These are phyloP conservation scores for Penicillium brevicompactum DNA, from an alignment of 2,329 filamentous ascomycete genomes.

Conservation along the genomic window DNA sequence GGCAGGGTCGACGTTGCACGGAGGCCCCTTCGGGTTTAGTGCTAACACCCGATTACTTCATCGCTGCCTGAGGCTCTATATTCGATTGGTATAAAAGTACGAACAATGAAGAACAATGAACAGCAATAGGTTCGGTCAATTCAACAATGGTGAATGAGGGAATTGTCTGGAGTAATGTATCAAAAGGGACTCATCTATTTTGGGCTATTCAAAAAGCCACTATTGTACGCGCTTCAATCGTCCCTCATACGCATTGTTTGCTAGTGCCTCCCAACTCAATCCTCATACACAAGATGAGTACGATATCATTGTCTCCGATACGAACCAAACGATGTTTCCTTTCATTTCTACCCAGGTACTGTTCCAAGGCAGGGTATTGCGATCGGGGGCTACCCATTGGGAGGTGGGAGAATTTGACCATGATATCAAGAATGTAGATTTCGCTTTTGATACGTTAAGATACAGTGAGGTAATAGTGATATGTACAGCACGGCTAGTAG, in stretches of 20 bases:
- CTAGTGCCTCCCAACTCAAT: too few relatives aligned
- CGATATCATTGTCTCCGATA: too few relatives aligned
- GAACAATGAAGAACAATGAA: neutral
- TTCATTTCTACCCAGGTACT: too few relatives aligned
- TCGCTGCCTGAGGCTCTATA: conserved; percentile 8
- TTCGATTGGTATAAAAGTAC: neutral
- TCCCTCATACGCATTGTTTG: too few relatives aligned
- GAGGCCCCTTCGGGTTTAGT: conserved; percentile 20
- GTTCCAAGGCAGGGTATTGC: too few relatives aligned
- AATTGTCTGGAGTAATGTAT: too few relatives aligned
- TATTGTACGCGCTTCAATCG: too few relatives aligned
- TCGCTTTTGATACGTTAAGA: conserved; percentile 6
- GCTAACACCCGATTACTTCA: conserved; percentile 12
- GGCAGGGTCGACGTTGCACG: conserved; percentile 20
- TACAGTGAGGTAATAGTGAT: conserved; percentile 6
- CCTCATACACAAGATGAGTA: too few relatives aligned
- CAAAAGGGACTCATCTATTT: too few relatives aligned
- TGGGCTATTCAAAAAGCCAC: too few relatives aligned
- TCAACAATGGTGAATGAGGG: neutral
- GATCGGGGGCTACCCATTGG: neutral
- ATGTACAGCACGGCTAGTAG: neutral
- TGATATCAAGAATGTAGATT: neutral
- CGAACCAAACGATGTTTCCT: too few relatives aligned
- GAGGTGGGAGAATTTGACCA: neutral
- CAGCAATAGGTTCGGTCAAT: neutral